phyloP scores from a whole-genome alignment of 768 basidiomycete species.

The Imleria badia region DNA sequence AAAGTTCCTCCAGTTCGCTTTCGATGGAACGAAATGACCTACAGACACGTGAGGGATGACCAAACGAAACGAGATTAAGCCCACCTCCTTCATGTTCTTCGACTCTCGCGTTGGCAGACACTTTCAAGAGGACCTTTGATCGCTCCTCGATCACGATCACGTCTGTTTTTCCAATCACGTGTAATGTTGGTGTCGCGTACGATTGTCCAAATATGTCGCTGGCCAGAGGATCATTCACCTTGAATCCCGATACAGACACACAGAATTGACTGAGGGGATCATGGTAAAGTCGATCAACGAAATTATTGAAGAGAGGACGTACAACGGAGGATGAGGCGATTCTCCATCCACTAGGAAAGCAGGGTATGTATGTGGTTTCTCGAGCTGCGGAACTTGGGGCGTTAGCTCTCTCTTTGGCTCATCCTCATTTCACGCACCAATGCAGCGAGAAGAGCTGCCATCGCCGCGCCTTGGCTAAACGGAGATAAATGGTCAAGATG shows the following conservation, averaged over 20 bases:
- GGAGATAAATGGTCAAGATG: constrained; percentile 2
- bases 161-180: constrained; percentile 76
- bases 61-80: constrained; percentile 22
- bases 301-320: constrained; percentile 19
- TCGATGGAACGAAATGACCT: constrained; percentile 87
- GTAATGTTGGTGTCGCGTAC: constrained; percentile 72
- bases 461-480: constrained; percentile 71
- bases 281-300: neutral
- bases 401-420: neutral
- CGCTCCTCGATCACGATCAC: constrained; percentile 73
- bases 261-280: constrained; percentile 58
- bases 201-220: constrained; percentile 48
- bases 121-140: constrained; percentile 52
- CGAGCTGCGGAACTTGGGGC: constrained; percentile 41
- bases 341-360: constrained; percentile 63
- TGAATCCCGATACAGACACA: constrained; percentile 74
- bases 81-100: constrained; percentile 80
- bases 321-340: constrained; percentile 77
- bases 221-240: constrained; percentile 45
- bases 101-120: constrained; percentile 58
- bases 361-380: constrained; percentile 51
- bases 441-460: constrained; percentile 70
- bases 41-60: constrained; percentile 1
- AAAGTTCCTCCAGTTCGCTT: constrained; percentile 74
- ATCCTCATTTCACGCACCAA: constrained; percentile 47